A percentile compares a stretch with the other conserved stretches of the same genome.
phyloP scores from a whole-genome alignment of 1,284 basidiomycete species.

The Schizopora paradoxa region DNA sequence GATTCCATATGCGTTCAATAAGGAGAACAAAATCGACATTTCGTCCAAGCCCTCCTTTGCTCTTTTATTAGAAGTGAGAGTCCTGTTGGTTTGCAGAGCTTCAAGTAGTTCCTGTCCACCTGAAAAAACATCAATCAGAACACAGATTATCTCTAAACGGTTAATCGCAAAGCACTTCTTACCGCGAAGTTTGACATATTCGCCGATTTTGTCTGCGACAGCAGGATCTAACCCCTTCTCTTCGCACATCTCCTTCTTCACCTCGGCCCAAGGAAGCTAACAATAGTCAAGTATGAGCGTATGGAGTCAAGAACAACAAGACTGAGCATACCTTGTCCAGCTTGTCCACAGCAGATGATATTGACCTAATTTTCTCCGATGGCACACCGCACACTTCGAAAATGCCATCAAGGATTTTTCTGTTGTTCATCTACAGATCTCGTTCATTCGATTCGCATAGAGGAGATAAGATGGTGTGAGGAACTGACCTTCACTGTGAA shows the following conservation, averaged over 20 bases:
- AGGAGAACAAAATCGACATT: conserved; percentile 83
- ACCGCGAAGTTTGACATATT: conserved; percentile 96
- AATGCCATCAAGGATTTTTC: conserved; percentile 96
- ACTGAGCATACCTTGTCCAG: conserved; percentile 78
- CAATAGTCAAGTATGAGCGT: not conserved
- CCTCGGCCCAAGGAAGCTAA: conserved; percentile 84
- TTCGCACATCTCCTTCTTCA: conserved; percentile 93
- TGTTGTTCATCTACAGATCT: conserved; percentile 80
- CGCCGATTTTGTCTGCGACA: conserved; percentile 91
- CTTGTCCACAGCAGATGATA: conserved; percentile 97
- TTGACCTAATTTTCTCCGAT: conserved; percentile 85
- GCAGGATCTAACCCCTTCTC: conserved; percentile 89
- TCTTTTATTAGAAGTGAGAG: conserved; percentile 63
- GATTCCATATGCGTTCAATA: conserved; percentile 79
- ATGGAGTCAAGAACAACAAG: not conserved
- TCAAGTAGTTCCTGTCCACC: conserved; percentile 78
- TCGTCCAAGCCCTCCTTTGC: conserved; percentile 88
- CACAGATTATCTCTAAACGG: not conserved
- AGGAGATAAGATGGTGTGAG: not conserved
- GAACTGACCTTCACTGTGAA: conserved; percentile 86
- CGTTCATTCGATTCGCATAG: conserved; percentile 1
- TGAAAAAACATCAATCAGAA: conserved; percentile 25
- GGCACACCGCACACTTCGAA: conserved; percentile 97
- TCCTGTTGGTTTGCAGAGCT: conserved; percentile 63
- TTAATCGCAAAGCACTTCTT: conserved; percentile 18